phyloP scores from a whole-genome alignment of 768 basidiomycete species.

The Termitomyces sp. region DNA sequence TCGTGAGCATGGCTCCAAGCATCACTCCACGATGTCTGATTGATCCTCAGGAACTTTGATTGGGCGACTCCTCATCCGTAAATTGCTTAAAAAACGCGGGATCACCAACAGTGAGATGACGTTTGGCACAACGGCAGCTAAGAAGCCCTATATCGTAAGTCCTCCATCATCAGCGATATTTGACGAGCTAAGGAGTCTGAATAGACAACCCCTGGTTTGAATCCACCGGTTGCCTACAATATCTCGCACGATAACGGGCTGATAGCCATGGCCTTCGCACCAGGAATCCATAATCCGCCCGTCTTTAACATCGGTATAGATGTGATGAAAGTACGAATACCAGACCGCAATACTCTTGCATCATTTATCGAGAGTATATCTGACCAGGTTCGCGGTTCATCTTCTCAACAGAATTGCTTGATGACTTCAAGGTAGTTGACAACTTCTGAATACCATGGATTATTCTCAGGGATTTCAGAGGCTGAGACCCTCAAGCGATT shows the following conservation, averaged over 20 bases:
- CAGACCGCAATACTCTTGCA: slow-evolving; percentile 47
- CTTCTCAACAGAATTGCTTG: neutral
- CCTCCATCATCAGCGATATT: neutral
- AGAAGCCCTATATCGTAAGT: slow-evolving; percentile 77
- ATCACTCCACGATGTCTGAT: neutral
- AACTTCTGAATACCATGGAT: slow-evolving; percentile 30
- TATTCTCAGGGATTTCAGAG: slow-evolving; percentile 35
- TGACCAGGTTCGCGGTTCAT: slow-evolving; percentile 47
- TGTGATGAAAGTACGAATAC: slow-evolving; percentile 72
- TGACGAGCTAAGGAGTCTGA: neutral
- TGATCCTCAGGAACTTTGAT: slow-evolving; percentile 61
- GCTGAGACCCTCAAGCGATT: slow-evolving; percentile 55
- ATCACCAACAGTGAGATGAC: slow-evolving; percentile 39
- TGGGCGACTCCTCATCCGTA: slow-evolving; percentile 68
- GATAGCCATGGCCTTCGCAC: slow-evolving; percentile 62
- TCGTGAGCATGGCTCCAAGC: slow-evolving; percentile 37
- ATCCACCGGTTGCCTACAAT: slow-evolving; percentile 70
- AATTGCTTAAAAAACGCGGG: slow-evolving; percentile 55
- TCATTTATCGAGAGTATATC: slow-evolving; percentile 60
- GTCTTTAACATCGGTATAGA: slow-evolving; percentile 71
- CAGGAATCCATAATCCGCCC: slow-evolving; percentile 35
- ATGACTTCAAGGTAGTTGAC: slow-evolving; percentile 32
- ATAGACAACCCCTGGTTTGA: slow-evolving; percentile 38
- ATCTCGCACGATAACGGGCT: slow-evolving; percentile 76
- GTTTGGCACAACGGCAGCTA: slow-evolving; percentile 53